Base-by-base conservation (phyloP, 73 alveolate species). In the Paraurostyla sp. region DNA sequence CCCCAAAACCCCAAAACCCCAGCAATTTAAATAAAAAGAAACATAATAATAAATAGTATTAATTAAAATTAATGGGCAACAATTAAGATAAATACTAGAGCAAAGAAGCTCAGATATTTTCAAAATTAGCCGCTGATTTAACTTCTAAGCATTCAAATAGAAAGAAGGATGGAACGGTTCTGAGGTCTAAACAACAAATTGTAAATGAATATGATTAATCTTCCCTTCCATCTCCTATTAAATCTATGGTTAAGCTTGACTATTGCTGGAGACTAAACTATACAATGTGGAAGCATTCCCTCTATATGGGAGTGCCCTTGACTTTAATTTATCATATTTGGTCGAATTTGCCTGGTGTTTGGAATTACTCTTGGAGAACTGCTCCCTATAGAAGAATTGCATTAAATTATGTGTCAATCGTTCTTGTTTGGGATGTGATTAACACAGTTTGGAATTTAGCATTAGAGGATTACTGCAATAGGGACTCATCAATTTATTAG, bases 201-300 rank as follows among this genome's bases (percentile, higher is more conserved):
- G 54, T 49, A 20, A 35, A 46, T 6, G 52, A 75, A 13, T 75
- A 75, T 49, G 87, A 75, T 33, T 16, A 16, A 0, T 46, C 75
- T 22, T 46, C 30, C 33, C 48, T 75, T 7, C 87, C 87, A 11
- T 9, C 6, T 20, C 87, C 87, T 15, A 6, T 75, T 6, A 75
- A 32, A 50, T 3, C 33, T 7, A 2, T 75, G 51, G 3, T 75
- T 2, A 48, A 49, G 32, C 51, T 75, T 9, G 87, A 75, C 33
- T 75, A 75, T 49, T 75, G 87, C 73, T 75, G 87, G 87, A 75
- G 73, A 75, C 16, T 75, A 22, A 75, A 13, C 30, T 75, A 46
- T 33, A 75, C 73, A 11, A 75, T 75, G 87, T 75, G 7, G 15
- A 75, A 30, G 30, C 87, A 75, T 46, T 75, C 87, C 3, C 11